A percentile compares a stretch with the other conserved stretches of the same genome.
Conservation (phyloP, 768 basidiomycete species). For the Mycena haematopus region DNA sequence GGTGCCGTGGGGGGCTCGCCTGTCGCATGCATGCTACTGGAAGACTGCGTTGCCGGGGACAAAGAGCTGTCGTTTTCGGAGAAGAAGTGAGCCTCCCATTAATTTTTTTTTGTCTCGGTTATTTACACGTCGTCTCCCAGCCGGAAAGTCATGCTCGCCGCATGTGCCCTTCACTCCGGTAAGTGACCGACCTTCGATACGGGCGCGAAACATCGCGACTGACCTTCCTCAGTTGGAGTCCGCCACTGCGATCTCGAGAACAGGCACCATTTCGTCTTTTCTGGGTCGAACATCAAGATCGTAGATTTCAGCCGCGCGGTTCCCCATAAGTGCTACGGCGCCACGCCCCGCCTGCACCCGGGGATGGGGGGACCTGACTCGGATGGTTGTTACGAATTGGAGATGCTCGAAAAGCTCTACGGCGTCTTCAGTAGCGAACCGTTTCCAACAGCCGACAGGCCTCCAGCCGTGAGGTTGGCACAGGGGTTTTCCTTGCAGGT, state of each 20-base stretch:
- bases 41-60: slow-evolving; percentile 8
- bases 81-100: slow-evolving; percentile 6
- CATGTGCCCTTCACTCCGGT: slow-evolving; percentile 21
- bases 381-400: slow-evolving; percentile 6
- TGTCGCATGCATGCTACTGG: slow-evolving; percentile 25
- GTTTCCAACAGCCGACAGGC: no score
- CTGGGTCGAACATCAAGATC: slow-evolving; percentile 15
- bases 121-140: not conserved
- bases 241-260: slow-evolving; percentile 15
- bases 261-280: slow-evolving; percentile 18
- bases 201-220: not conserved
- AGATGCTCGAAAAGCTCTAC: slow-evolving; percentile 9
- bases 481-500: no score
- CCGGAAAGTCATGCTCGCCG: slow-evolving; percentile 27
- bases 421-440: slow-evolving; percentile 3
- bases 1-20: not conserved
- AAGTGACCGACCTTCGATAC: not conserved
- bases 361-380: slow-evolving; percentile 7
- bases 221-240: slow-evolving; percentile 8
- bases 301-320: slow-evolving; percentile 25
- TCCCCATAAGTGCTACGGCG: slow-evolving; percentile 12
- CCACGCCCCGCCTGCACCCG: slow-evolving; percentile 11
- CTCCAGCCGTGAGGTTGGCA: no score
- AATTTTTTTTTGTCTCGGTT: not conserved
- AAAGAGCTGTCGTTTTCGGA: not conserved